Base-by-base conservation (phyloP, 768 basidiomycete genomes). In the Galerina sulciceps region DNA sequence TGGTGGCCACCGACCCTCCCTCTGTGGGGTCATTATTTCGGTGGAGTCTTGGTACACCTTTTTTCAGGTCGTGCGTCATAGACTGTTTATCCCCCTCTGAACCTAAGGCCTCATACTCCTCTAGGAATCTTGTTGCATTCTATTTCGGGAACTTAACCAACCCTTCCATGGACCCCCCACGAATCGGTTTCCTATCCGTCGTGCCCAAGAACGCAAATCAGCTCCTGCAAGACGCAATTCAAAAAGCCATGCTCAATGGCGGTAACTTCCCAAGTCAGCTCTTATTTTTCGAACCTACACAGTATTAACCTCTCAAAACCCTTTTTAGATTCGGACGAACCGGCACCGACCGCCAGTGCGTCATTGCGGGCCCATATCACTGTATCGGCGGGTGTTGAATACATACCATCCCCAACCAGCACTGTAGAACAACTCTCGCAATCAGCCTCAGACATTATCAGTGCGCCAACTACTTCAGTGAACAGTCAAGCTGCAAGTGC, bases 1-100 rank as follows among this genome's bases (percentile, higher is more conserved):
- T 90, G 26, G 85, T 83, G 0, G 55, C 77, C 4, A 90, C 88
- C 3, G 89, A 90, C 63, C 75, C 87, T 3, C 89, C 88, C 2
- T 65, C 70, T 37, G 65, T 70, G 11, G 82, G 82, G 4, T 73
- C 81, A 10, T 63, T 87, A 31, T 90, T 84, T 65, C 81, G 86
- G 47, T 91, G 89, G 89, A 90, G 84, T 72, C 76, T 91, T 20
- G 89, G 89, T 2, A 84, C 82, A 63, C 88, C 89, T 0, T 90
- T 90, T 63, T 69, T 90, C 55, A 87, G 87, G 68, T 85, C 87
- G 89, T 89, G 62, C 51, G 88, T 79, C n/a, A n/a, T 22, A 34
- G 17, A 22, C 38, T 17, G 40, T 37, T 13, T 4, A 10, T 35
- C 35, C 36, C 23, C 22, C n/a, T 15, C 45, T 43, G 13, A 6